Conservation (phyloP, 2,329 filamentous ascomycete genomes). For the Phyllosticta citrichinensis region DNA sequence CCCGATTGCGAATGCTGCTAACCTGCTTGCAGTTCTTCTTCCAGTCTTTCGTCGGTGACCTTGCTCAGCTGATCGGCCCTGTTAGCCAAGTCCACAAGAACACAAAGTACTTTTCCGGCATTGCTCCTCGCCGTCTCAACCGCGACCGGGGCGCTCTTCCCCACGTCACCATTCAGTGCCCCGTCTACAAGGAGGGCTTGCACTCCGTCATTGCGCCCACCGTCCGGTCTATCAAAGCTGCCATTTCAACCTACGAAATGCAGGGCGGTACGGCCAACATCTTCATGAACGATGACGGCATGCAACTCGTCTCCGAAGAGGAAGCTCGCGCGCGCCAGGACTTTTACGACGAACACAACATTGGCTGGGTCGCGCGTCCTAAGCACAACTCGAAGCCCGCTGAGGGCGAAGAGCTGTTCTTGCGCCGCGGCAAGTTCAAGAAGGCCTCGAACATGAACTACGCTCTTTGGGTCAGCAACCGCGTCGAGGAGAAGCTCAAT, state of each 20-base stretch:
- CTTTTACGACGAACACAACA: conserved; percentile 41
- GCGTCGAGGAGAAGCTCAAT: conserved; percentile 59
- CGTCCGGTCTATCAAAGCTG: conserved; percentile 65
- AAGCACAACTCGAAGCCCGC: conserved; percentile 43
- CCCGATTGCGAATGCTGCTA: not conserved
- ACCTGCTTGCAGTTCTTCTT: conserved; percentile 34
- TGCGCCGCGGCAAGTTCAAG: conserved; percentile 57
- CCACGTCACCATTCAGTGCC: conserved; percentile 46
- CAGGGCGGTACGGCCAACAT: conserved; percentile 71
- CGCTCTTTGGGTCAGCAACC: conserved; percentile 50
- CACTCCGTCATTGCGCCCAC: conserved; percentile 58
- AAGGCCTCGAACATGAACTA: conserved; percentile 60
- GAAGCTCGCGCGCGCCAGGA: conserved; percentile 35
- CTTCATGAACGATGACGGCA: conserved; percentile 66
- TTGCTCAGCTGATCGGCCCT: conserved; percentile 35
- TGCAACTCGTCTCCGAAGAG: conserved; percentile 52
- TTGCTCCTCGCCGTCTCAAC: conserved; percentile 29
- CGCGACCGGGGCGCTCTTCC: conserved; percentile 28
- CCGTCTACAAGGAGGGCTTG: conserved; percentile 35
- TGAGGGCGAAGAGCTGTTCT: conserved; percentile 37
- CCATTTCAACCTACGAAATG: conserved; percentile 66
- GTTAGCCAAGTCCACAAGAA: conserved; percentile 35
- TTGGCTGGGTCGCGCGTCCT: conserved; percentile 41
- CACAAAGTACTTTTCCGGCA: conserved; percentile 37
- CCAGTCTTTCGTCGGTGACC: conserved; percentile 32